phyloP scores from a whole-genome alignment of 208 protist species.

The Wallacemonas sp. region DNA sequence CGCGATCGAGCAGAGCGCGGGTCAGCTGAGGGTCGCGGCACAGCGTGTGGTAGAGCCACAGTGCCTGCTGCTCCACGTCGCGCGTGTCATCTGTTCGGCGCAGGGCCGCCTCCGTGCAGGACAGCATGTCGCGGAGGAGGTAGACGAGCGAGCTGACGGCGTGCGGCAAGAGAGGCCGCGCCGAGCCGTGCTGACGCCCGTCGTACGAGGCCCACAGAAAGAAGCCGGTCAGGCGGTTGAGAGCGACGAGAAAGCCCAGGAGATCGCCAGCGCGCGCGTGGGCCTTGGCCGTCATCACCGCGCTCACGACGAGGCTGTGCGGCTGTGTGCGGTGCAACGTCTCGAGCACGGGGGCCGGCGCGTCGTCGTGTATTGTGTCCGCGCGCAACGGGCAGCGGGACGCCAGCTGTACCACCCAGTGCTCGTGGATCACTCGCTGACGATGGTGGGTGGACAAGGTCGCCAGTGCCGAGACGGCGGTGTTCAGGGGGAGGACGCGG shows the following conservation, averaged over 20 bases:
- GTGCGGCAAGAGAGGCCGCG: not conserved
- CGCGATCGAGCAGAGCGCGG: slow-evolving; percentile 21
- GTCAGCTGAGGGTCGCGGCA: slow-evolving; percentile 25
- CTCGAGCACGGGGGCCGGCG: not conserved
- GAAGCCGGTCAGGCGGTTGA: not conserved
- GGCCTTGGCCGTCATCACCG: not conserved
- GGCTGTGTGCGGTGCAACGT: not conserved
- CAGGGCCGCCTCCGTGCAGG: not conserved
- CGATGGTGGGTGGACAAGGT: slow-evolving; percentile 14
- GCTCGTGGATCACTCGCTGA: slow-evolving; percentile 42
- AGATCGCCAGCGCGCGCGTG: not conserved
- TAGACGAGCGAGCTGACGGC: not conserved
- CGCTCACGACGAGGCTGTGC: not conserved
- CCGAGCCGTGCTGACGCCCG: not conserved
- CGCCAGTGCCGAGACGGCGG: slow-evolving; percentile 29
- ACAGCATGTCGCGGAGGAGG: slow-evolving; percentile 3
- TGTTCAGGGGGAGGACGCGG: slow-evolving; percentile 37
- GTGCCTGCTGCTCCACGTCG: slow-evolving; percentile 1
- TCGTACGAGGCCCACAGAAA: not conserved
- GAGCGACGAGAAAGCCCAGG: not conserved
- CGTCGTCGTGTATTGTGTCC: not conserved
- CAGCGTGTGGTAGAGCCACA: slow-evolving; percentile 26
- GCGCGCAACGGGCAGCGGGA: not conserved
- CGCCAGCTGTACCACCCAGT: slow-evolving; percentile 36
- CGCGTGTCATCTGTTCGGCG: not conserved